Evolutionary conservation across 2,329 filamentous ascomycete genomes (phyloP).

Genomic region (Magnaporthiopsis rhizophila): DNA sequence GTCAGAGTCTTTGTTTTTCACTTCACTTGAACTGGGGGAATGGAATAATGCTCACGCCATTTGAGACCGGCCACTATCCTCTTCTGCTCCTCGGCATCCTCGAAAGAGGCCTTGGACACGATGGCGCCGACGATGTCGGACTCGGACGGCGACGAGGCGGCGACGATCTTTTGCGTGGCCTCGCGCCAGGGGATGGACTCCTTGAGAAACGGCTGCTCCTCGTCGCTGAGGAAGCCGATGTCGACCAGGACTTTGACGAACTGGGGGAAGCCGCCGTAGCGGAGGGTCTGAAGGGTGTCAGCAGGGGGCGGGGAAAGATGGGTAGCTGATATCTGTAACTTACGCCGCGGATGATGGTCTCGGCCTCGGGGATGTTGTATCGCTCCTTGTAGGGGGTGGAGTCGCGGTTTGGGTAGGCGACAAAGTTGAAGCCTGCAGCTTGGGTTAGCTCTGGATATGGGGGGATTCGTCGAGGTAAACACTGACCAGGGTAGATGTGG

Average conservation of each 20-base stretch:
- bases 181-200: conserved; percentile 72
- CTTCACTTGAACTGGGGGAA: no score
- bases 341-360: conserved; percentile 68
- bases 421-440: conserved; percentile 60
- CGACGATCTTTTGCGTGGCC: conserved; percentile 69
- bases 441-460: no score
- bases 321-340: neutral
- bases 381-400: conserved; percentile 79
- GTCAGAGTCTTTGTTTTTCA: conserved; percentile 19
- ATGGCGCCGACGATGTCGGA: conserved; percentile 67
- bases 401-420: conserved; percentile 91
- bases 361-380: conserved; percentile 84
- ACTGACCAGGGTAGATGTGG: conserved; percentile 65
- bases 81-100: conserved; percentile 57
- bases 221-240: conserved; percentile 78
- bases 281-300: conserved; percentile 50
- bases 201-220: conserved; percentile 56
- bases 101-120: conserved; percentile 66
- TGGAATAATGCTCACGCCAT: conserved; percentile 47
- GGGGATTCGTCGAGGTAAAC: no score
- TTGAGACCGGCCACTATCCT: conserved; percentile 61
- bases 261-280: conserved; percentile 85
- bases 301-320: neutral
- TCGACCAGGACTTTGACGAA: conserved; percentile 84
- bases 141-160: conserved; percentile 56